Percentiles rank a stretch among this genome's conserved stretches.
Conservation (phyloP, 305 asterid species). For the Fraxinus platypoda region DNA sequence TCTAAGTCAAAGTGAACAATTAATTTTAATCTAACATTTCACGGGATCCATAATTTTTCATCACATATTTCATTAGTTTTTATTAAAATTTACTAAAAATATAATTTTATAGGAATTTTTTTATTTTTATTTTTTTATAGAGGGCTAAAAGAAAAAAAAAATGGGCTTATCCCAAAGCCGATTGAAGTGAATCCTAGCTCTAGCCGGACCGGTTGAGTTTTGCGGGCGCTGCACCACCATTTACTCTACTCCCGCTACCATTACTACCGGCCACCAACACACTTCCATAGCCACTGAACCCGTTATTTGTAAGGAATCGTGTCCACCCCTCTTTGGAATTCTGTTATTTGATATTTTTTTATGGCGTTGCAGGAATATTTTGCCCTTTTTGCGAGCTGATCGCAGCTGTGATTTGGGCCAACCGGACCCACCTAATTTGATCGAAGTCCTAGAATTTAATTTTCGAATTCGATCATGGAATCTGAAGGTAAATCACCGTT, state of each 20-base stretch:
- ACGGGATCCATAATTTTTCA: no score
- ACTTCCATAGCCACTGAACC: neutral
- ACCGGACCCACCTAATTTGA: neutral
- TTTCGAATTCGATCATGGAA: slow-evolving; percentile 40
- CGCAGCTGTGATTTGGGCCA: neutral
- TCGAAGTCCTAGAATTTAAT: slow-evolving; percentile 8
- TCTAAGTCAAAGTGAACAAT: no score
- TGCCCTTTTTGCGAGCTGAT: neutral
- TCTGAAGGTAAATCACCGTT: slow-evolving; percentile 43
- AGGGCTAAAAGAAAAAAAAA: no score
- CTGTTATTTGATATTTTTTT: neutral
- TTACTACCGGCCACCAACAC: neutral
- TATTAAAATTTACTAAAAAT: no score
- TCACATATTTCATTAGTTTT: no score
- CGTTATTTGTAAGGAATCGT: neutral
- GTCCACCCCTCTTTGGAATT: neutral
- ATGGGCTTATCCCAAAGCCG: no score
- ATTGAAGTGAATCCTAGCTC: neutral
- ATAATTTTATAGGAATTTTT: no score
- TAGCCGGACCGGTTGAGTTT: neutral
- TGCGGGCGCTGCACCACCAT: neutral
- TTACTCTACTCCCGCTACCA: neutral
- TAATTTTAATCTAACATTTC: no score
- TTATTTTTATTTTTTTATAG: no score
- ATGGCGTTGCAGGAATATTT: neutral